Percentiles rank a stretch among this genome's conserved stretches.
phyloP scores from a whole-genome alignment of 2,329 filamentous ascomycete genomes.

The Nannizziopsis barbatae region DNA sequence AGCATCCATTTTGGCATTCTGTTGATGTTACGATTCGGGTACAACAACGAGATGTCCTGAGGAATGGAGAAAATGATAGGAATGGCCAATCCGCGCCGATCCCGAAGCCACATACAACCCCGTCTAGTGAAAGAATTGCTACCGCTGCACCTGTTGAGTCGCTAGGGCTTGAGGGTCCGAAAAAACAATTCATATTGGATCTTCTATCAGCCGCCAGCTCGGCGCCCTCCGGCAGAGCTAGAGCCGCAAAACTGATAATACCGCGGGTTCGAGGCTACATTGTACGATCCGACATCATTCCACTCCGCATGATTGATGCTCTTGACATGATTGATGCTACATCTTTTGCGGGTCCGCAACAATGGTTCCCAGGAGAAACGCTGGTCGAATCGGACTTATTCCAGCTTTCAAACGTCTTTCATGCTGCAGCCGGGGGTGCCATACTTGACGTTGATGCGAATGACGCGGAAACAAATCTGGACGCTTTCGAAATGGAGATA shows the following conservation, averaged over 20 bases:
- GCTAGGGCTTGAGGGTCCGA: not conserved
- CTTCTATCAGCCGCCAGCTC: not conserved
- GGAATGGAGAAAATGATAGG: no score
- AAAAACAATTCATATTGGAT: not conserved
- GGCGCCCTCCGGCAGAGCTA: not conserved
- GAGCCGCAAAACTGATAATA: conserved; percentile 4
- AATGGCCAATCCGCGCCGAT: no score
- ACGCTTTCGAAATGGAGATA: conserved; percentile 1
- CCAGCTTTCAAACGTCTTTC: not conserved
- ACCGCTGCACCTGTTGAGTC: no score
- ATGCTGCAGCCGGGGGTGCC: not conserved
- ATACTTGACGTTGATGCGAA: not conserved
- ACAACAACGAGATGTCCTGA: no score
- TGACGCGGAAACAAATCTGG: not conserved
- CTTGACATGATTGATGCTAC: conserved; percentile 7
- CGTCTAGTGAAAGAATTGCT: no score
- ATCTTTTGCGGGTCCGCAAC: conserved; percentile 7
- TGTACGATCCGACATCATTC: conserved; percentile 1
- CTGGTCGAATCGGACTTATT: not conserved
- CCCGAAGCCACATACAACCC: no score
- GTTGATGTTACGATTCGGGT: no score
- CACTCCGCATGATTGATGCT: conserved; percentile 5
- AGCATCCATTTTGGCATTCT: no score
- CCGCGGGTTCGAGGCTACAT: not conserved
- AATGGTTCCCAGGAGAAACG: not conserved